Conservation (phyloP, 1,139 yeast species). For the Pichiaceae sp. region DNA sequence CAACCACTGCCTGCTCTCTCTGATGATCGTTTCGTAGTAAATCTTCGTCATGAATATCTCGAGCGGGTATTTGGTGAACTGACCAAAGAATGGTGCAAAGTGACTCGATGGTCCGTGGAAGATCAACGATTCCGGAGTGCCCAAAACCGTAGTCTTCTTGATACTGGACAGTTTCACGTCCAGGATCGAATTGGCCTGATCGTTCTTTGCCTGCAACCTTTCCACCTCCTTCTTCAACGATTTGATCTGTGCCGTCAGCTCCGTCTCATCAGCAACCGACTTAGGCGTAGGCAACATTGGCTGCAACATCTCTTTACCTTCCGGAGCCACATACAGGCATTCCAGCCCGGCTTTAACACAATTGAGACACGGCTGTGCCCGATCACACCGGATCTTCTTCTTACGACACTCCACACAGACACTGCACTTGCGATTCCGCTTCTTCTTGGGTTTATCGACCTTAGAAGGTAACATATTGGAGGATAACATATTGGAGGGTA, state of each 20-base stretch:
- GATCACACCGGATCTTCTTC: slow-evolving; percentile 11
- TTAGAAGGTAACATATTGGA: background rate
- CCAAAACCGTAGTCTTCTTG: background rate
- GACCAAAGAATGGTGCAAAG: no score
- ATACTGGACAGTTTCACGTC: background rate
- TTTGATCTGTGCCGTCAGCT: background rate
- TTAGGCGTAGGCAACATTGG: background rate
- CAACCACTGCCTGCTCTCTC: background rate
- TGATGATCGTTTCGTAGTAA: no score
- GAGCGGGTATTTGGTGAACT: no score
- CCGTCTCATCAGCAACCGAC: background rate
- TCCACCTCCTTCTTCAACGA: background rate
- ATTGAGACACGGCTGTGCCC: slow-evolving; percentile 9
- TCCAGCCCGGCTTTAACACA: slow-evolving; percentile 5
- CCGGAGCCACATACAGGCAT: background rate
- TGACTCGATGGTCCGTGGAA: background rate
- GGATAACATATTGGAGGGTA: no score
- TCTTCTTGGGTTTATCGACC: slow-evolving; percentile 1
- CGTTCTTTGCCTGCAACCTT: background rate
- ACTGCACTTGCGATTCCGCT: slow-evolving; percentile 8
- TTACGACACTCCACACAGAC: slow-evolving; percentile 9
- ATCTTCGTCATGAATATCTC: no score
- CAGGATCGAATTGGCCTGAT: background rate
- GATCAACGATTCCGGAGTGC: no score
- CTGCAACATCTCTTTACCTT: background rate